Evolutionary conservation across 2,329 filamentous ascomycete genomes (phyloP).

Genomic region (Penicillium sp.): DNA sequence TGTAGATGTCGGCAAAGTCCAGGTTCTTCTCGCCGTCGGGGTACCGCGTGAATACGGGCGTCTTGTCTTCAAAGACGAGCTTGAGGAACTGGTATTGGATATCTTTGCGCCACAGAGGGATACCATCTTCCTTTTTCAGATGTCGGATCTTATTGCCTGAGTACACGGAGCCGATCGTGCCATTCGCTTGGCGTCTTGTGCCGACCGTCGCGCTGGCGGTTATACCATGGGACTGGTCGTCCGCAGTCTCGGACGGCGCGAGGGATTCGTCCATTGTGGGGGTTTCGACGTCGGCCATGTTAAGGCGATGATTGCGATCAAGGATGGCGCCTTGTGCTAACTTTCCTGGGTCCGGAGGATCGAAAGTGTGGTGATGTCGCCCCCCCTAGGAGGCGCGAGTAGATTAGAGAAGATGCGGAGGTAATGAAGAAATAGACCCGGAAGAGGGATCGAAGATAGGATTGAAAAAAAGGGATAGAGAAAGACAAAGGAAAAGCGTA

Average conservation of each 20-base stretch:
- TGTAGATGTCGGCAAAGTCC: slow-evolving; percentile 91
- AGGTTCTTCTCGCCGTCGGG: slow-evolving; percentile 75
- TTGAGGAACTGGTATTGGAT: slow-evolving; percentile 66
- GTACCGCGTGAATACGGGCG: slow-evolving; percentile 80
- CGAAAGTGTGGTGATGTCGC: slow-evolving; percentile 6
- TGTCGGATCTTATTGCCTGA: slow-evolving; percentile 67
- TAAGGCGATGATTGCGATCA: slow-evolving; percentile 10
- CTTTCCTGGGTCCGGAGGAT: neutral
- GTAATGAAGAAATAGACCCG: neutral
- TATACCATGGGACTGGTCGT: slow-evolving; percentile 38
- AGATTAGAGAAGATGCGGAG: slow-evolving; percentile 9
- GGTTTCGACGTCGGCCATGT: slow-evolving; percentile 38
- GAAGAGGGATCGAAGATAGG: neutral
- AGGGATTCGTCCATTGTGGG: slow-evolving; percentile 37
- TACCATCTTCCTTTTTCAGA: slow-evolving; percentile 66
- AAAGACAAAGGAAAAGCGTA: slow-evolving; percentile 3
- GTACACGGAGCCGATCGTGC: slow-evolving; percentile 65
- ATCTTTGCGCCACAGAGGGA: slow-evolving; percentile 66
- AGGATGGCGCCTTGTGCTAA: slow-evolving; percentile 1
- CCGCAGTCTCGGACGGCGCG: slow-evolving; percentile 35
- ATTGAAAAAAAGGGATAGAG: neutral
- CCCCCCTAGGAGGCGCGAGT: slow-evolving; percentile 20
- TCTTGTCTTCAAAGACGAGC: slow-evolving; percentile 62
- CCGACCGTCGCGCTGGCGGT: slow-evolving; percentile 45
- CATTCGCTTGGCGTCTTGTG: slow-evolving; percentile 62